A percentile compares a stretch with the other conserved stretches of the same genome.
Evolutionary conservation across 2,329 filamentous ascomycete species (phyloP).

Genomic region (Talaromyces sp.): DNA sequence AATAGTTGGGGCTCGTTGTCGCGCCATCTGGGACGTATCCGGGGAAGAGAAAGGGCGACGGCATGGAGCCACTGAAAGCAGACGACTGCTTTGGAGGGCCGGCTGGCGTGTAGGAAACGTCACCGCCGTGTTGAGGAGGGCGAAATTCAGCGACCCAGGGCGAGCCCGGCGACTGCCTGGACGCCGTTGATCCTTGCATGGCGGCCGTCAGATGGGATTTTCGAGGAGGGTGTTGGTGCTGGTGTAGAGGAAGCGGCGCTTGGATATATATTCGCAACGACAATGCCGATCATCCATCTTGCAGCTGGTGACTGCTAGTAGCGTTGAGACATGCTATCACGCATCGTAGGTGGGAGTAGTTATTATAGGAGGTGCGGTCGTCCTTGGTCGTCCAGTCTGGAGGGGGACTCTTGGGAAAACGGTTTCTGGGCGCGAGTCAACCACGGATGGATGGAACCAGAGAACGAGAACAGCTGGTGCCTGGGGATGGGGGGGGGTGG

Average conservation of each 20-base stretch:
- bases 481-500: too few relatives aligned
- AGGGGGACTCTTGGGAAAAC: too few relatives aligned
- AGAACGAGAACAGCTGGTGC: background rate
- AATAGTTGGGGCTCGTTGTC: conserved; percentile 73
- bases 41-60: conserved; percentile 47
- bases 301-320: background rate
- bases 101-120: conserved; percentile 42
- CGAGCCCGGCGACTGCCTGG: conserved; percentile 17
- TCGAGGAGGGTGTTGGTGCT: background rate
- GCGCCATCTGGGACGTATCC: conserved; percentile 40
- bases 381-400: too few relatives aligned
- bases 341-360: too few relatives aligned
- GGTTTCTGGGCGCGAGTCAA: background rate
- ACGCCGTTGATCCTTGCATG: conserved; percentile 23
- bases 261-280: background rate
- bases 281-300: background rate
- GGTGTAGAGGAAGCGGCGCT: background rate
- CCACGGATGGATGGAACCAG: background rate
- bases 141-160: conserved; percentile 13
- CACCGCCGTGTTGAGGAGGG: conserved; percentile 14
- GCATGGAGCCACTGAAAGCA: conserved; percentile 51
- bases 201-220: background rate
- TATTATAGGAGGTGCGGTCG: too few relatives aligned
- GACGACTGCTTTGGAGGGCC: conserved; percentile 46
- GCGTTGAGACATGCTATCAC: background rate